Evolutionary conservation across 192 early-diverging fungal species (phyloP).

Genomic region (Backusella australiensis): DNA sequence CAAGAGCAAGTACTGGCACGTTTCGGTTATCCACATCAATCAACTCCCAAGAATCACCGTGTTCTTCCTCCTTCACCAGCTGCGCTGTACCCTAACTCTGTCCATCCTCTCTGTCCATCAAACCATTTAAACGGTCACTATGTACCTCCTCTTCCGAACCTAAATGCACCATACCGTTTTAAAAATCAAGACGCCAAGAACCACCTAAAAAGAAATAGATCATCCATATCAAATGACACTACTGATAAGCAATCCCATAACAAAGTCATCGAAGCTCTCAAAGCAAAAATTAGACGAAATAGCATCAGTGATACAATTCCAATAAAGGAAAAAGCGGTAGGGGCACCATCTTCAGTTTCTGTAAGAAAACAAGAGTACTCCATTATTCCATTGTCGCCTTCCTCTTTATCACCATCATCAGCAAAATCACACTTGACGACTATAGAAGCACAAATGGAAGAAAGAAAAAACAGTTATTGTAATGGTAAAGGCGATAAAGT

Average conservation of each 20-base stretch:
- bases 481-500: not conserved
- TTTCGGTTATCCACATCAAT: slow-evolving; percentile 13
- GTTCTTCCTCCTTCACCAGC: not conserved
- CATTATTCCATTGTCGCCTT: not conserved
- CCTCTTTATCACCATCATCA: slow-evolving; percentile 11
- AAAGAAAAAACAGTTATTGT: not conserved
- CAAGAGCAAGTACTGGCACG: slow-evolving; percentile 25
- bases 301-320: not conserved
- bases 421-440: slow-evolving; percentile 19
- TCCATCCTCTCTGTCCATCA: slow-evolving; percentile 15
- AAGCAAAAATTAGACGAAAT: slow-evolving; percentile 24
- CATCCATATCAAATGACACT: slow-evolving; percentile 1
- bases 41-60: not conserved
- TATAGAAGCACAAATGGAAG: slow-evolving; percentile 23
- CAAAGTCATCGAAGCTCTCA: slow-evolving; percentile 28
- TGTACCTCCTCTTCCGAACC: not conserved
- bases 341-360: not conserved
- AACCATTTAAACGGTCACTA: not conserved
- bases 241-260: slow-evolving; percentile 21
- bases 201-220: not conserved
- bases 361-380: not conserved
- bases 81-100: slow-evolving; percentile 17
- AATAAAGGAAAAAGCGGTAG: not conserved
- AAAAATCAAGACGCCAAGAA: not conserved
- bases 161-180: not conserved